Base-by-base conservation (phyloP, 2,329 filamentous ascomycete species). In the Gliomastix tumulicola region DNA sequence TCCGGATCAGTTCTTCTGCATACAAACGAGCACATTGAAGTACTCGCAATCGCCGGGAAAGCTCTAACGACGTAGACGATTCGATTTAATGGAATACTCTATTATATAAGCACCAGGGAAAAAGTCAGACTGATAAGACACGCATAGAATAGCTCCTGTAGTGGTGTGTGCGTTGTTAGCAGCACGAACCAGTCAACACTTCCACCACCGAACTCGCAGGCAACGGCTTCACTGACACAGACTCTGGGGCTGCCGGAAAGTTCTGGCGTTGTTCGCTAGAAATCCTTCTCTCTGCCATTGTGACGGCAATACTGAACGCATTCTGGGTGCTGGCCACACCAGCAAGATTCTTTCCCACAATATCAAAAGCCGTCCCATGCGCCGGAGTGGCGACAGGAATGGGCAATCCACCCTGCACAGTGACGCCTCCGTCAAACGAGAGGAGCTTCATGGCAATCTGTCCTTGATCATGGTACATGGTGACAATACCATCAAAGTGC, bases 401-500 rank as follows among this genome's bases (percentile, higher is more conserved):
- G 2, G 54, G 54, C 12, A 58, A 40, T 4, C 56, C 55, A 8
- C 55, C 55, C 36, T 57, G 53, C 3, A 58, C 48, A 1, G 55
- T 59, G 17, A 58, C 54, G 6, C 56, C 53, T 8, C 55, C 53
- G 21, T 59, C 54, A 39, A 59, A 59, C 3, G 42, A 43, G 8
- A 59, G 46, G 5, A 59, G 42, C 44, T 57, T 59, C 41, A 59
- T 49, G 6, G 55, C 56, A 23, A 57, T 57, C 41, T 59, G 55
- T 5, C 56, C 56, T 33, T 58, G 56, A 39, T 59, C 55, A 42
- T 59, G 55, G 36, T 58, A 59, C 55, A 59, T 57, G 30, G 54
- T 55, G 21, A 58, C 46, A 19, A 60, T 55, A n/a, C 49, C 55
- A 38, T 59, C 55, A 35, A 51, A 59, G 15, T 49, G 41, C 18